These are phyloP conservation scores for Fusarium sp. DNA, from an alignment of 2,329 filamentous ascomycete species.

Conservation along the genomic window DNA sequence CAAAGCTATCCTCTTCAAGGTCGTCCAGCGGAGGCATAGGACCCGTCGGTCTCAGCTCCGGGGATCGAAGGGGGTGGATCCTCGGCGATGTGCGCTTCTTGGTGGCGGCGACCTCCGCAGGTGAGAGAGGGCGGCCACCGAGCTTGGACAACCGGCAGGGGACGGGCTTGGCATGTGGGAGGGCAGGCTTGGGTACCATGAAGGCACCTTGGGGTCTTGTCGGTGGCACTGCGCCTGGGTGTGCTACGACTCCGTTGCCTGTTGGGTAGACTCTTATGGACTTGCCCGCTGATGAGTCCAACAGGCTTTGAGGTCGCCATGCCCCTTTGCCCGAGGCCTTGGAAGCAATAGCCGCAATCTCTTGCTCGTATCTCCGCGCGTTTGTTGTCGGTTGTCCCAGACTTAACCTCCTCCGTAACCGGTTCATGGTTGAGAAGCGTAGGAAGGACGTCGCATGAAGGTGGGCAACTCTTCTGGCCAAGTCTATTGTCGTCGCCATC, in stretches of 20 bases:
- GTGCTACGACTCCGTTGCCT: slow-evolving; percentile 20
- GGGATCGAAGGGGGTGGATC: slow-evolving; percentile 50
- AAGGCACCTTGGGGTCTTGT: slow-evolving; percentile 12
- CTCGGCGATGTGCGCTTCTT: slow-evolving; percentile 46
- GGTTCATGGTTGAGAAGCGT: slow-evolving; percentile 75
- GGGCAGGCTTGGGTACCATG: slow-evolving; percentile 10
- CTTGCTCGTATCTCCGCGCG: slow-evolving; percentile 46
- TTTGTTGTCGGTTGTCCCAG: slow-evolving; percentile 45
- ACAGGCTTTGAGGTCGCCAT: slow-evolving; percentile 39
- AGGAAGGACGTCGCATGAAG: slow-evolving; percentile 66
- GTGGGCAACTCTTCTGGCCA: slow-evolving; percentile 53
- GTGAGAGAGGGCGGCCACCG: slow-evolving; percentile 45
- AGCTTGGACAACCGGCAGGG: slow-evolving; percentile 46
- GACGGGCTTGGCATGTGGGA: slow-evolving; percentile 34
- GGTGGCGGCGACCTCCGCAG: slow-evolving; percentile 40
- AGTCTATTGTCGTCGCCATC: slow-evolving; percentile 57
- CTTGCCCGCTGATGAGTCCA: slow-evolving; percentile 36
- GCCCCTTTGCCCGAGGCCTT: slow-evolving; percentile 34
- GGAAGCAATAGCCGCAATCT: slow-evolving; percentile 33
- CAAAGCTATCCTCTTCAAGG: slow-evolving; percentile 59
- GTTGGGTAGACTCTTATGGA: slow-evolving; percentile 28
- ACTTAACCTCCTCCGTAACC: slow-evolving; percentile 62
- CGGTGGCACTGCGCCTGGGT: slow-evolving; percentile 10
- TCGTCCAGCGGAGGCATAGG: slow-evolving; percentile 45
- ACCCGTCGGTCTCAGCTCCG: slow-evolving; percentile 47